Base-by-base conservation (phyloP, 2,329 filamentous ascomycete species). In the Cladophialophora immunda region DNA sequence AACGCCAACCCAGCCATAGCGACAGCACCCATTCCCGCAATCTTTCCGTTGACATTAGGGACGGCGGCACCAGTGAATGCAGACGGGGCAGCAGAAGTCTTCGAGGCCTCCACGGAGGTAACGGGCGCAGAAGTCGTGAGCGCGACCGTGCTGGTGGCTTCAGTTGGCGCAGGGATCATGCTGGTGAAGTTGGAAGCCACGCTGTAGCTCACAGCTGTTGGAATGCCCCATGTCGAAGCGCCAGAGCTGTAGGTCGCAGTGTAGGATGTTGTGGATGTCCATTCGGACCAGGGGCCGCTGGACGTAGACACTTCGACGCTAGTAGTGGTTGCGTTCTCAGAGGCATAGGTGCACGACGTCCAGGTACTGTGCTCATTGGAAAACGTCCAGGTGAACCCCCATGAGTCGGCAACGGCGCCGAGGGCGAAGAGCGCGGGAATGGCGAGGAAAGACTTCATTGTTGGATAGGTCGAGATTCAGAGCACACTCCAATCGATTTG, bases 401-500 rank as follows among this genome's bases (percentile, higher is more conserved):
- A 70, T 9, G 62, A 22, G 55, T 27, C 53, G 38, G 68, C 68
- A 29, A 70, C 13, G 36, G 68, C 68, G 41, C 62, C 57, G 36
- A 66, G 65, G 25, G 68, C 68, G 52, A 70, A 66, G 36, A 70
- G 62, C 19, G 65, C 59, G 45, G 66, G 66, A 22, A 67, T 56
- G 41, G 68, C 68, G 62, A 70, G 22, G 68, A 70, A 68, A 36
- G 62, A 50, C 62, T 70, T 70, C 68, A 70, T 70, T 45, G 54
- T 67, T 3, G n/a, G 29, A 6, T 27, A 22, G 17, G 19, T 22
- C 11, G 38, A 11, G 29, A 30, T 52, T 56, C 52, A n/a, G 52
- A 25, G 34, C 29, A 32, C 9, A 22, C 11, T 15, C 6, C 17
- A n/a, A 13, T 58, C 3, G 36, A 53, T 38, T 53, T 15, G n/a